phyloP scores from a whole-genome alignment of 2,329 filamentous ascomycete species.

The Phaeoacremonium minimum region DNA sequence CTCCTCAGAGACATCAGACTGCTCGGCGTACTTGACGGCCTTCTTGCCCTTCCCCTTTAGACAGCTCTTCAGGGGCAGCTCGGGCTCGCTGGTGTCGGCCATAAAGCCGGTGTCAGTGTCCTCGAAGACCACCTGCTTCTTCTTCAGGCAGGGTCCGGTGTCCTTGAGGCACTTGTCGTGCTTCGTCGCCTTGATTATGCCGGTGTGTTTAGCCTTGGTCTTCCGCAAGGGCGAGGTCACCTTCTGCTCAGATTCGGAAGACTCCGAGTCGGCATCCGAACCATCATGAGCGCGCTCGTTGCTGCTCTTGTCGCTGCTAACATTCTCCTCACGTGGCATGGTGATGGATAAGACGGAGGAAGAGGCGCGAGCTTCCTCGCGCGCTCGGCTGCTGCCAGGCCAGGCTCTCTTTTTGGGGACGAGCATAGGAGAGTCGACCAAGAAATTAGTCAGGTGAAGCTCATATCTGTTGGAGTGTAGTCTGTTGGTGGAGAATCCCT shows the following conservation, averaged over 20 bases:
- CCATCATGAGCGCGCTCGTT: no score
- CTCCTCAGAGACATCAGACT: slow-evolving; percentile 1
- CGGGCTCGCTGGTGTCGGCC: background rate
- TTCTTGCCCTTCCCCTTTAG: background rate
- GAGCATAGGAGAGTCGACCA: slow-evolving; percentile 6
- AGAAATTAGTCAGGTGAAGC: slow-evolving; percentile 7
- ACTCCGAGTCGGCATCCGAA: background rate
- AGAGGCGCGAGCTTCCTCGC: background rate
- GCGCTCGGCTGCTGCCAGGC: slow-evolving; percentile 1
- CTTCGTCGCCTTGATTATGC: background rate
- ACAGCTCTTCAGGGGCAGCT: background rate
- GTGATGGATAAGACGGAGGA: background rate
- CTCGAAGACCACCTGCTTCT: background rate
- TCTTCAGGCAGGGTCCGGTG: background rate
- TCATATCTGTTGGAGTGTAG: no score
- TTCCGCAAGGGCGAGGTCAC: background rate
- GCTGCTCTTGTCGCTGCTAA: background rate
- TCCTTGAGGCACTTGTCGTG: background rate
- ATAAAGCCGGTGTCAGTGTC: background rate
- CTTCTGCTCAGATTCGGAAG: background rate
- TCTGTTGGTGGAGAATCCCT: slow-evolving; percentile 2
- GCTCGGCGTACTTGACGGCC: background rate
- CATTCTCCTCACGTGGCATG: no score
- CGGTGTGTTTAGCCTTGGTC: background rate
- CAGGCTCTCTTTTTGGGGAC: slow-evolving; percentile 7